Percentiles rank a stretch among this genome's conserved stretches.
These are phyloP conservation scores for Kodamaea laetipori DNA, from an alignment of 805 yeast genomes.

Conservation along the genomic window DNA sequence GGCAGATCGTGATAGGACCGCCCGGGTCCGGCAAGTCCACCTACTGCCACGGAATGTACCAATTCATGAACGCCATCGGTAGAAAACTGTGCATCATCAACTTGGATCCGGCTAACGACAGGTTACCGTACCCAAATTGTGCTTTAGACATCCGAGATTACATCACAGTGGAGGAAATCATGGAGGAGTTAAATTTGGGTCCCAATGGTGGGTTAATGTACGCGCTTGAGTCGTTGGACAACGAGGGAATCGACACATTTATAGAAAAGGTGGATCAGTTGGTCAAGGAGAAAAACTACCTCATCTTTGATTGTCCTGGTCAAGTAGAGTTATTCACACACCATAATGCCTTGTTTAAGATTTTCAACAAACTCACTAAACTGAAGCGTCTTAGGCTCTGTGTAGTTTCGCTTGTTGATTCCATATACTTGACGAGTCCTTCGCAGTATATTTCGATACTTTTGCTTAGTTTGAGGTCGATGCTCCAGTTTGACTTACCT, in stretches of 20 bases:
- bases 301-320: conserved; percentile 91
- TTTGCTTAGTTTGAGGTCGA: conserved; percentile 78
- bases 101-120: conserved; percentile 90
- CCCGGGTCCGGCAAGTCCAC: conserved; percentile 98
- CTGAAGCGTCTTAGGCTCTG: conserved; percentile 68
- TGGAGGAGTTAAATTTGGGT: conserved; percentile 71
- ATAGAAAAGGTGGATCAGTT: conserved; percentile 57
- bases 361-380: conserved; percentile 62
- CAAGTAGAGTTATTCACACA: conserved; percentile 95
- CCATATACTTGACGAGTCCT: conserved; percentile 78
- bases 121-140: conserved; percentile 61
- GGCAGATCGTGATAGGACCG: conserved; percentile 94
- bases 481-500: conserved; percentile 91
- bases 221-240: conserved; percentile 66
- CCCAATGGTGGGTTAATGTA: conserved; percentile 91
- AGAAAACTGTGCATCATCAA: conserved; percentile 82
- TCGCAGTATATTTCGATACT: conserved; percentile 85
- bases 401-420: conserved; percentile 85
- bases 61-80: conserved; percentile 92
- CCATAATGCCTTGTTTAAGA: conserved; percentile 68
- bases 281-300: conserved; percentile 55
- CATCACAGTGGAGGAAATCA: conserved; percentile 72
- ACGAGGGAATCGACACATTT: conserved; percentile 49
- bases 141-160: conserved; percentile 79
- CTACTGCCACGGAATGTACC: conserved; percentile 88